phyloP scores from a whole-genome alignment of 2,329 filamentous ascomycete species.

The Nectriaceae sp. region DNA sequence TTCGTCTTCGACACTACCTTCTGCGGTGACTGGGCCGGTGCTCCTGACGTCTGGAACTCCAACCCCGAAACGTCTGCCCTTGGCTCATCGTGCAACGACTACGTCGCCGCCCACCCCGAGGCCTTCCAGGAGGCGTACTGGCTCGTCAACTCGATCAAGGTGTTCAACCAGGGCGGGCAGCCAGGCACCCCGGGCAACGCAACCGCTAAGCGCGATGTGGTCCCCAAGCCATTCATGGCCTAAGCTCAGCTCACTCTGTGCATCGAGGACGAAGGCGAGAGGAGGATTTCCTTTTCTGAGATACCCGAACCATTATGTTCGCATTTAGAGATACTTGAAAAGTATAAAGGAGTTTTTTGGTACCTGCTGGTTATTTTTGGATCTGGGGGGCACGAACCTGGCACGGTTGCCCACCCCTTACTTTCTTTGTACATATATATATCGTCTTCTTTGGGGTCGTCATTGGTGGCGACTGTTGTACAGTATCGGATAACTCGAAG shows the following conservation, averaged over 20 bases:
- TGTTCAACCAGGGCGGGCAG: slow-evolving; percentile 44
- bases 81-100: slow-evolving; percentile 68
- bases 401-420: too few species aligned
- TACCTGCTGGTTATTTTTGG: not conserved
- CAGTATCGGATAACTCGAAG: too few species aligned
- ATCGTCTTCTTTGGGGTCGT: too few species aligned
- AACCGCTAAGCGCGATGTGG: slow-evolving; percentile 15
- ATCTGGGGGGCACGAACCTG: too few species aligned
- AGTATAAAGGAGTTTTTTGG: not conserved
- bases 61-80: slow-evolving; percentile 60
- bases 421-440: too few species aligned
- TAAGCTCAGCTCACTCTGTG: slow-evolving; percentile 9
- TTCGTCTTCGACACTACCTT: slow-evolving; percentile 84
- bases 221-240: slow-evolving; percentile 18
- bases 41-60: slow-evolving; percentile 55
- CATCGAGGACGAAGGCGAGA: not conserved
- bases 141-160: slow-evolving; percentile 71
- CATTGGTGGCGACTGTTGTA: too few species aligned
- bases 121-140: slow-evolving; percentile 77
- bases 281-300: slow-evolving; percentile 4
- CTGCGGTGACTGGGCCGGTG: slow-evolving; percentile 85
- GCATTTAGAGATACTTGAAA: not conserved
- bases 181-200: slow-evolving; percentile 13
- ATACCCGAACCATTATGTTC: slow-evolving; percentile 1
- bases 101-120: slow-evolving; percentile 68